phyloP scores from a whole-genome alignment of 139 green algal species.

The Edaphochlamys debaryana region DNA sequence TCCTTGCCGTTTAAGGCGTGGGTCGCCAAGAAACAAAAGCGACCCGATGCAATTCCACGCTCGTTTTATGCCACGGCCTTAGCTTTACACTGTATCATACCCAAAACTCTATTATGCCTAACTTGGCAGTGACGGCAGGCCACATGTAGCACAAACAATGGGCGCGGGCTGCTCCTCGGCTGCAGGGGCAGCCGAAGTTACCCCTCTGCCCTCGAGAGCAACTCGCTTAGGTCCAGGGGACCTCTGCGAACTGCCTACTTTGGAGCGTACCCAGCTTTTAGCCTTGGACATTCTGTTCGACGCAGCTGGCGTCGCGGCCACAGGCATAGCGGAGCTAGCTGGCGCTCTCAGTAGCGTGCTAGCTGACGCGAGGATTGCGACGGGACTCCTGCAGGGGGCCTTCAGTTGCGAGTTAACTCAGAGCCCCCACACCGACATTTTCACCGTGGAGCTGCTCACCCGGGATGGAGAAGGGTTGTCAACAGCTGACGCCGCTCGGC shows the following conservation, averaged over 20 bases:
- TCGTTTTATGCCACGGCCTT: too few relatives aligned
- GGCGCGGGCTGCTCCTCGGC: not conserved
- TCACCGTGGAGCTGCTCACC: slow-evolving; percentile 12
- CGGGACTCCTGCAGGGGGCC: not conserved
- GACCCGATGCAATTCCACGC: too few relatives aligned
- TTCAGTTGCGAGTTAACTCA: not conserved
- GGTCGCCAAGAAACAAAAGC: too few relatives aligned
- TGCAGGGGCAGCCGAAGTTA: not conserved
- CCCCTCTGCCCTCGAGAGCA: too few relatives aligned
- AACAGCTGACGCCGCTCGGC: not conserved
- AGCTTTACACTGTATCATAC: too few relatives aligned
- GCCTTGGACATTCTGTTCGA: not conserved
- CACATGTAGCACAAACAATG: not conserved
- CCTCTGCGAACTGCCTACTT: not conserved
- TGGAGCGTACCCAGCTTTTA: not conserved
- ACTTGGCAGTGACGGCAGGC: too few relatives aligned
- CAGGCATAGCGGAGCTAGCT: not conserved
- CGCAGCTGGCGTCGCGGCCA: too few relatives aligned
- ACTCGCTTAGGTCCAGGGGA: not conserved
- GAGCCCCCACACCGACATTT: not conserved
- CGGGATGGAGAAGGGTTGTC: not conserved
- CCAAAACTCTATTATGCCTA: too few relatives aligned
- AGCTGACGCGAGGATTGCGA: not conserved
- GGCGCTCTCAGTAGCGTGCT: not conserved
- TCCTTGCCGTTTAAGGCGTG: too few relatives aligned